phyloP scores from a whole-genome alignment of 208 protist species.

The Leishmania gerbilli region DNA sequence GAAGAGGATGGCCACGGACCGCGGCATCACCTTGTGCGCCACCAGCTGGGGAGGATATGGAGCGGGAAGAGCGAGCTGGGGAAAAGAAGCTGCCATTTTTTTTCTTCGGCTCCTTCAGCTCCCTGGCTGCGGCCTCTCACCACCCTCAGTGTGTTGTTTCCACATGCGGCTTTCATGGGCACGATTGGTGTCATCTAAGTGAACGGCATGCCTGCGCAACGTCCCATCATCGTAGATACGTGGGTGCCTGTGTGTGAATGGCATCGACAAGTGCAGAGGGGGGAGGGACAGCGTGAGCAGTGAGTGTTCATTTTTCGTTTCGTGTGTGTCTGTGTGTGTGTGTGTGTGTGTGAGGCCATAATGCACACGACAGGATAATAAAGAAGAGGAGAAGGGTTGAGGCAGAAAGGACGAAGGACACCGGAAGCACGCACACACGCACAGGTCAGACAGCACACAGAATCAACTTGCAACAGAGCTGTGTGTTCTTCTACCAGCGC shows the following conservation, averaged over 20 bases:
- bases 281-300: not conserved
- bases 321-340: not conserved
- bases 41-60: not conserved
- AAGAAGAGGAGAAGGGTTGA: not conserved
- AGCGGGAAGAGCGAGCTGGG: not conserved
- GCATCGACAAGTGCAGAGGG: not conserved
- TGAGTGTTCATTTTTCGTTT: not conserved
- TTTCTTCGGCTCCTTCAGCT: not conserved
- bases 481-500: constrained; percentile 1
- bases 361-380: not conserved
- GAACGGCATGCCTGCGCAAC: not conserved
- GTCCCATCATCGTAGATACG: not conserved
- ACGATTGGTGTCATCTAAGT: not conserved
- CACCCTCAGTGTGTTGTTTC: too few species aligned
- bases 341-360: not conserved
- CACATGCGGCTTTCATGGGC: not conserved
- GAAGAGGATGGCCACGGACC: not conserved
- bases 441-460: not conserved
- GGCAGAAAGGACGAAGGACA: not conserved
- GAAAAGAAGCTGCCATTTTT: not conserved
- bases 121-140: not conserved
- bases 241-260: not conserved
- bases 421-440: not conserved
- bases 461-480: not conserved
- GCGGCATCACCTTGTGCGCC: not conserved